phyloP scores from a whole-genome alignment of 2,329 filamentous ascomycete genomes.

The Microdochium bolleyi region DNA sequence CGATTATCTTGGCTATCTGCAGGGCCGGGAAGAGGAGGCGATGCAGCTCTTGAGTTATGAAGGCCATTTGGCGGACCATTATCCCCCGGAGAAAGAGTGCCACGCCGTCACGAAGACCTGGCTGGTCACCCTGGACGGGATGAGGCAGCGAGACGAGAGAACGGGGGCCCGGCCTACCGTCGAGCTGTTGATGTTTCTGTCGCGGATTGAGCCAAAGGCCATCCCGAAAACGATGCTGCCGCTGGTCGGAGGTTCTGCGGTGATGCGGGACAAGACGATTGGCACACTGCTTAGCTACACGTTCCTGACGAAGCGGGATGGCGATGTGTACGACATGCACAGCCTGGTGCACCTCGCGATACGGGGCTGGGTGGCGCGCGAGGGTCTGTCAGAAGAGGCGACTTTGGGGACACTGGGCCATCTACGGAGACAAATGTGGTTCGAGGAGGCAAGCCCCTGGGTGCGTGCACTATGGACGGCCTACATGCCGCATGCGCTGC shows the following conservation, averaged over 20 bases:
- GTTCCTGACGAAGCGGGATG: constrained; percentile 18
- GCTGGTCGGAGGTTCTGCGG: neutral
- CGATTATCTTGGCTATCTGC: constrained; percentile 25
- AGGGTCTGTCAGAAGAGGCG: constrained; percentile 1
- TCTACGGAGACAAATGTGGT: neutral
- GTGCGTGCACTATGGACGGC: neutral
- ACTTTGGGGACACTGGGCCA: neutral
- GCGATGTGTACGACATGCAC: constrained; percentile 25
- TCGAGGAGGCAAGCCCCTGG: neutral
- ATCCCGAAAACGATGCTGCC: constrained; percentile 27
- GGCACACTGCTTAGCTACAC: constrained; percentile 21
- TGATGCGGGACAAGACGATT: constrained; percentile 15
- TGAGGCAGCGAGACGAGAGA: constrained; percentile 8
- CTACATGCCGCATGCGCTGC: neutral
- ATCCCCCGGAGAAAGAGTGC: constrained; percentile 15
- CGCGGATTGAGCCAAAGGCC: constrained; percentile 27
- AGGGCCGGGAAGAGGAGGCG: constrained; percentile 18
- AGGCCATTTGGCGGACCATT: constrained; percentile 22
- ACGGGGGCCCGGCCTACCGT: constrained; percentile 17
- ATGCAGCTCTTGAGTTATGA: constrained; percentile 22
- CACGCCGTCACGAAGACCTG: constrained; percentile 27
- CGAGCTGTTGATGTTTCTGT: constrained; percentile 27
- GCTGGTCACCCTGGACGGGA: constrained; percentile 30
- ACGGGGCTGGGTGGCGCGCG: constrained; percentile 16
- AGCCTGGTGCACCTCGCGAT: constrained; percentile 24